Base-by-base conservation (phyloP, 2,329 filamentous ascomycete species). In the Dothideomycetidae sp. region DNA sequence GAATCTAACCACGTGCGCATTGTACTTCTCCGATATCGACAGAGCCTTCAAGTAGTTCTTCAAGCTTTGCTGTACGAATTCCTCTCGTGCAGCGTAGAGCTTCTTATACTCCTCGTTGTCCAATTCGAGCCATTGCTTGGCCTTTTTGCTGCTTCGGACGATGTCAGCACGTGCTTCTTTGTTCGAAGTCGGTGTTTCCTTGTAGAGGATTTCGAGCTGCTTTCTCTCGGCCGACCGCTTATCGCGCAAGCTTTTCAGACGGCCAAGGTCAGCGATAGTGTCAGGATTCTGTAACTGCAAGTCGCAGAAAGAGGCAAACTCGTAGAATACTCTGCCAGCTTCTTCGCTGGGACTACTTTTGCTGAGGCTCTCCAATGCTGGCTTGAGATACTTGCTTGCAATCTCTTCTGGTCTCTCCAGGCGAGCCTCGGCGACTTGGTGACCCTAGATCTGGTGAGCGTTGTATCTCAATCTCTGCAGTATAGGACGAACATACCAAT, bases 241-340 rank as follows among this genome's bases (percentile, higher is more conserved):
- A 50, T 85, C 71, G 47, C 78, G 79, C 19, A 96, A 66, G 48
- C 75, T 83, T 51, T 81, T 73, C 29, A 94, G 70, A 31, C 90
- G 77, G 18, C 74, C 73, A 42, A 93, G 73, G 50, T 98, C 90
- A 54, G 93, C 84, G 1, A 86, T 62, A 21, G 78, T 75, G 48
- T 93, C 84, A 1, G 79, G 72, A 51, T 88, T 88, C 50, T 93
- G 81, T 7, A 98, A 66, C 54, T 98, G 90, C 50, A 85, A 77
- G 54, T 98, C 88, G 51, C 92, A 98, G 54, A 98, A 98, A 36
- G 77, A 72, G 16, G 92, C 90, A 56, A 96, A 96, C 50, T 93
- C 83, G 53, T 94, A 85, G 50, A 85, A 94, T 1, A 96, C 90
- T 46, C 83, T 71, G 1, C 86, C 85, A 2, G 86, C 81, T 42